phyloP scores from a whole-genome alignment of 148 eudicot species.

The Spergularia bocconei region DNA sequence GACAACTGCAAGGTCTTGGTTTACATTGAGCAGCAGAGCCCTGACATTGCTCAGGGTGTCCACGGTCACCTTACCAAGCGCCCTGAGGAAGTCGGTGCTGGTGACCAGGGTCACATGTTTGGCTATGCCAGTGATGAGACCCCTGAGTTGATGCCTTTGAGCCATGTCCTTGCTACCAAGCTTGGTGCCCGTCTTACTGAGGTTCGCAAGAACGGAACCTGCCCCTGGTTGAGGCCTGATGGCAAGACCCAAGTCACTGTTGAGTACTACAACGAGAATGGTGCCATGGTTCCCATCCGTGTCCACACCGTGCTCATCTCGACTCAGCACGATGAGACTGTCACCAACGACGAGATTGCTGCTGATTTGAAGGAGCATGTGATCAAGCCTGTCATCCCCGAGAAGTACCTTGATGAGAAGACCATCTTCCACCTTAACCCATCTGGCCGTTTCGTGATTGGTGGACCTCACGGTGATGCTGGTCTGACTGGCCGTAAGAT shows the following conservation, averaged over 20 bases:
- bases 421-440: slow-evolving; percentile 60
- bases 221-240: slow-evolving; percentile 44
- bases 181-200: slow-evolving; percentile 38
- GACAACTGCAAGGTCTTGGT: slow-evolving; percentile 44
- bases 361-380: slow-evolving; percentile 46
- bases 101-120: slow-evolving; percentile 55
- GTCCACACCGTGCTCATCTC: slow-evolving; percentile 42
- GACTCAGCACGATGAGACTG: slow-evolving; percentile 39
- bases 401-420: slow-evolving; percentile 53
- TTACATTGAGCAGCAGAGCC: slow-evolving; percentile 52
- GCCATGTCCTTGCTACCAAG: slow-evolving; percentile 41
- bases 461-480: slow-evolving; percentile 53
- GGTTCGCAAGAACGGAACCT: slow-evolving; percentile 39
- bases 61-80: slow-evolving; percentile 38
- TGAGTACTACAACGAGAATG: slow-evolving; percentile 38
- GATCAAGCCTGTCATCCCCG: slow-evolving; percentile 47
- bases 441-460: slow-evolving; percentile 50
- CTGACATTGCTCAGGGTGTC: slow-evolving; percentile 46
- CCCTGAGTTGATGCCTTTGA: slow-evolving; percentile 45
- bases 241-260: slow-evolving; percentile 43
- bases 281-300: slow-evolving; percentile 41
- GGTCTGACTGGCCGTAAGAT: slow-evolving; percentile 55
- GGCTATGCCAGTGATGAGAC: slow-evolving; percentile 56
- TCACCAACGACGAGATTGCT: slow-evolving; percentile 42
- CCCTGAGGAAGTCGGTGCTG: slow-evolving; percentile 40